Percentiles rank a stretch among this genome's conserved stretches.
These are phyloP conservation scores for Sphaerulina vaccinii DNA, from an alignment of 2,329 filamentous ascomycete genomes.

Conservation along the genomic window DNA sequence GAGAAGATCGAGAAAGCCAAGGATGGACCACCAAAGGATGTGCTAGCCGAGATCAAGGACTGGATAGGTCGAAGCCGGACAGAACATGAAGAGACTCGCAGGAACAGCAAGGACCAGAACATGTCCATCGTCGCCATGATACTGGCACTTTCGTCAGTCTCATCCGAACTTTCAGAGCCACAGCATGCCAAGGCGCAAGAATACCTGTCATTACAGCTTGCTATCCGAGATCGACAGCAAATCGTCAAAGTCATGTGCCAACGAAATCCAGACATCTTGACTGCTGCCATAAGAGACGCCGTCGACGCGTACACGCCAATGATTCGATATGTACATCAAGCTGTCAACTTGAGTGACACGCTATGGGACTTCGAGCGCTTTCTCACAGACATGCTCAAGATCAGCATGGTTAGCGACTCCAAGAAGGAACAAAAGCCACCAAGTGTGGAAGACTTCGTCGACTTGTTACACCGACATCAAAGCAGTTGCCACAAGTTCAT, in stretches of 20 bases:
- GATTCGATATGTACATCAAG: slow-evolving; percentile 68
- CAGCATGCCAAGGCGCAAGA: slow-evolving; percentile 66
- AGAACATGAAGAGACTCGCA: slow-evolving; percentile 60
- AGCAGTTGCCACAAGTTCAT: slow-evolving; percentile 66
- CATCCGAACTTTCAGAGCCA: slow-evolving; percentile 52
- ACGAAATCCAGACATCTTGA: slow-evolving; percentile 70
- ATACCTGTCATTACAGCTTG: slow-evolving; percentile 69
- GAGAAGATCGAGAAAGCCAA: slow-evolving; percentile 64
- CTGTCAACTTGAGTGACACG: slow-evolving; percentile 68
- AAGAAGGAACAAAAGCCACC: slow-evolving; percentile 44
- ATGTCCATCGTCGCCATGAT: slow-evolving; percentile 68
- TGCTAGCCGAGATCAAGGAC: slow-evolving; percentile 59
- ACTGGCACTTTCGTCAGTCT: slow-evolving; percentile 53
- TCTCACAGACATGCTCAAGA: slow-evolving; percentile 67
- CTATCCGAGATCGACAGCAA: slow-evolving; percentile 70
- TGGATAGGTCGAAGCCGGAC: slow-evolving; percentile 55
- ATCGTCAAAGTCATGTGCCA: slow-evolving; percentile 67
- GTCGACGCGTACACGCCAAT: slow-evolving; percentile 71
- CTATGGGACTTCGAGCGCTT: slow-evolving; percentile 67
- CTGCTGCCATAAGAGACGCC: slow-evolving; percentile 62
- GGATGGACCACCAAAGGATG: slow-evolving; percentile 58
- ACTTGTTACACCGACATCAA: slow-evolving; percentile 64
- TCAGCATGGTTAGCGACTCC: slow-evolving; percentile 38
- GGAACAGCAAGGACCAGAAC: slow-evolving; percentile 52
- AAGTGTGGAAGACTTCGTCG: slow-evolving; percentile 70